These are phyloP conservation scores for Ganoderma sinense DNA, from an alignment of 1,284 basidiomycete genomes.

Conservation along the genomic window DNA sequence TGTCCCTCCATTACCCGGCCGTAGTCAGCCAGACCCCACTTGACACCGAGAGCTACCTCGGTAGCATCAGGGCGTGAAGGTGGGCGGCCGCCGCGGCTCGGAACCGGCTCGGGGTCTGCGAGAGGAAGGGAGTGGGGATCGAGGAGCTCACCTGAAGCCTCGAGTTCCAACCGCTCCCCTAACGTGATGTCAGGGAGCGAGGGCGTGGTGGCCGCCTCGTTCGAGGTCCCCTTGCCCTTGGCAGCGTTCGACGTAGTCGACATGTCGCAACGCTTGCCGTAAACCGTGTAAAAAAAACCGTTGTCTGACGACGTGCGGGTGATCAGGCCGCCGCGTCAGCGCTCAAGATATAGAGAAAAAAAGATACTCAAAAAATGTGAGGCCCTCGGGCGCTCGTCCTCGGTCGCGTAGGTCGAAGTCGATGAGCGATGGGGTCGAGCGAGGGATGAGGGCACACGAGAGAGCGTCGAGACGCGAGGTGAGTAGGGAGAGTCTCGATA, in stretches of 20 bases:
- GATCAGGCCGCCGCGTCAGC: not conserved
- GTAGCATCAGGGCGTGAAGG: not conserved
- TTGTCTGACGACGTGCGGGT: not conserved
- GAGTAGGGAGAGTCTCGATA: not conserved
- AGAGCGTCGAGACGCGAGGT: conserved; percentile 1
- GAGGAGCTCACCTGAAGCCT: not conserved
- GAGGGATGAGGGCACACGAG: not conserved
- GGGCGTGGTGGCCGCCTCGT: not conserved
- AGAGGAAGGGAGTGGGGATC: not conserved
- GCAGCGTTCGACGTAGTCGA: not conserved
- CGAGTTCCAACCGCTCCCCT: not conserved
- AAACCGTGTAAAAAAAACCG: not conserved
- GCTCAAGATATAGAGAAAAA: not conserved
- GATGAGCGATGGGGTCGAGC: not conserved
- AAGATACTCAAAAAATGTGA: not conserved
- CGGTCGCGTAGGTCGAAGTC: not conserved
- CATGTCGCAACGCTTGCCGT: not conserved
- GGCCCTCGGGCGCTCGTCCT: not conserved
- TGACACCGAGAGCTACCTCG: not conserved
- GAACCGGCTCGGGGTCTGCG: not conserved
- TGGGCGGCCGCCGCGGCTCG: too few species aligned
- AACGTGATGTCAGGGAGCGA: not conserved
- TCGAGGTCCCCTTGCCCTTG: not conserved
- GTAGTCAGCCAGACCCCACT: not conserved
- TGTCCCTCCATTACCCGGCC: not conserved